Conservation (phyloP, 2,329 filamentous ascomycete genomes). For the Hypoxylon sp. region DNA sequence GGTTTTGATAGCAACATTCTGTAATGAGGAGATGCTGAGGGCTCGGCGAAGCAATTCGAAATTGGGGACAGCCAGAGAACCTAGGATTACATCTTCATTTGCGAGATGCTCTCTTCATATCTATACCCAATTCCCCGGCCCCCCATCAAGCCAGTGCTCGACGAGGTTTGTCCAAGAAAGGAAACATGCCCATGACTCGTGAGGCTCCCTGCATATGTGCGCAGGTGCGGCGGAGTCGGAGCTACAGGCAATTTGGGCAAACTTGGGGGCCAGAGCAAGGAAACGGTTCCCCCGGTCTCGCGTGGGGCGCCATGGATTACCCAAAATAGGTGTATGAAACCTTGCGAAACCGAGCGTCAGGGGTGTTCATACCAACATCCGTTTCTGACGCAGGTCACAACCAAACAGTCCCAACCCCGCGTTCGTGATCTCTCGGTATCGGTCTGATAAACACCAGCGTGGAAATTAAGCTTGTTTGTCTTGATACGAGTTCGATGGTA, state of each 20-base stretch:
- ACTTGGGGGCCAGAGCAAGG: conserved; percentile 35
- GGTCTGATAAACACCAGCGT: neutral
- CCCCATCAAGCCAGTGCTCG: neutral
- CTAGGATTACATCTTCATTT: neutral
- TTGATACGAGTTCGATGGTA: conserved; percentile 2
- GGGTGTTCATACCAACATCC: conserved; percentile 30
- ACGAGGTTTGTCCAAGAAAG: conserved; percentile 15
- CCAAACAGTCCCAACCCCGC: conserved; percentile 11
- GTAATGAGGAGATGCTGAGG: conserved; percentile 6
- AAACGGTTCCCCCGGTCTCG: conserved; percentile 36
- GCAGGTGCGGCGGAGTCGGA: conserved; percentile 23
- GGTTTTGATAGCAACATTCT: conserved; percentile 31
- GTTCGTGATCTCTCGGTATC: neutral
- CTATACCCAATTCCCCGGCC: conserved; percentile 18
- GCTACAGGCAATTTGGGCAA: conserved; percentile 15
- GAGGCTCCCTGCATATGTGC: conserved; percentile 36
- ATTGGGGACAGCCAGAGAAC: neutral
- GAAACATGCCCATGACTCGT: conserved; percentile 22
- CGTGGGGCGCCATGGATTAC: conserved; percentile 24
- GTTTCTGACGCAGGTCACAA: conserved; percentile 26
- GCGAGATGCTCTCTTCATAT: conserved; percentile 20
- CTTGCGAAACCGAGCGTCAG: conserved; percentile 30
- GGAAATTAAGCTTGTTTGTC: neutral
- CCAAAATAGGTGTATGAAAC: conserved; percentile 39
- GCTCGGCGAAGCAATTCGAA: conserved; percentile 10